Evolutionary conservation across 2,329 filamentous ascomycete genomes (phyloP).

Genomic region (Colletotrichum tamarilloi): DNA sequence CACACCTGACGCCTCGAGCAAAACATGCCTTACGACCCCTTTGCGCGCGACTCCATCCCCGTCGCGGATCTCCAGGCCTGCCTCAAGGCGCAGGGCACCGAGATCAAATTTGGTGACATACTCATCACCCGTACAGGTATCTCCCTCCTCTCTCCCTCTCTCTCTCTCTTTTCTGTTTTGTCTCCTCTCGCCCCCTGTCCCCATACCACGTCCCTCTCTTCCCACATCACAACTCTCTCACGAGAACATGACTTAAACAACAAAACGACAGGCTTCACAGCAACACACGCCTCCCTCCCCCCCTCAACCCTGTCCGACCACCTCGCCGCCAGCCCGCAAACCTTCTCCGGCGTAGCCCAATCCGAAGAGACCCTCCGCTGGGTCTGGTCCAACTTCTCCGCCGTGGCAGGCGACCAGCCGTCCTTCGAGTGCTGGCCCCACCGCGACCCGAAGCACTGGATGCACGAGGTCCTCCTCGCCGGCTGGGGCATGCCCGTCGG

Average conservation of each 20-base stretch:
- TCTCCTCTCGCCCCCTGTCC: neutral
- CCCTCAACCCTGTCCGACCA: constrained; percentile 19
- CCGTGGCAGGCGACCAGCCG: constrained; percentile 66
- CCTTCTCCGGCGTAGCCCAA: constrained; percentile 55
- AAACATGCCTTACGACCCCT: constrained; percentile 37
- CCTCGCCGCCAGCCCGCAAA: constrained; percentile 20
- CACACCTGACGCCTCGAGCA: constrained; percentile 54
- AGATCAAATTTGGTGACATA: constrained; percentile 60
- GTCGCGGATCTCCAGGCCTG: constrained; percentile 33
- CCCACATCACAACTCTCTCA: neutral
- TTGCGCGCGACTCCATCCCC: constrained; percentile 33
- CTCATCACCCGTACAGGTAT: constrained; percentile 62
- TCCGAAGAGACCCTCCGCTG: constrained; percentile 61
- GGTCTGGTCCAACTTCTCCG: constrained; percentile 69
- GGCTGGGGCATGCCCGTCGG: constrained; percentile 57
- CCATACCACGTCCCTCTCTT: neutral
- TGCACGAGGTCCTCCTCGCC: constrained; percentile 55
- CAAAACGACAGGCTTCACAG: constrained; percentile 25
- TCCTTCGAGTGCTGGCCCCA: constrained; percentile 62
- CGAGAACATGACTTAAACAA: too few species aligned
- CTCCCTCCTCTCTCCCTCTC: too few species aligned
- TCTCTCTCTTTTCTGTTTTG: too few species aligned
- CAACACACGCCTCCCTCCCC: constrained; percentile 29
- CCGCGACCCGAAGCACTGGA: constrained; percentile 43
- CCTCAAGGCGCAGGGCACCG: constrained; percentile 33